Evolutionary conservation across 2,329 filamentous ascomycete genomes (phyloP), one percentile per base, ranked within the genome.

Genomic region (Blastomyces parvus): DNA sequence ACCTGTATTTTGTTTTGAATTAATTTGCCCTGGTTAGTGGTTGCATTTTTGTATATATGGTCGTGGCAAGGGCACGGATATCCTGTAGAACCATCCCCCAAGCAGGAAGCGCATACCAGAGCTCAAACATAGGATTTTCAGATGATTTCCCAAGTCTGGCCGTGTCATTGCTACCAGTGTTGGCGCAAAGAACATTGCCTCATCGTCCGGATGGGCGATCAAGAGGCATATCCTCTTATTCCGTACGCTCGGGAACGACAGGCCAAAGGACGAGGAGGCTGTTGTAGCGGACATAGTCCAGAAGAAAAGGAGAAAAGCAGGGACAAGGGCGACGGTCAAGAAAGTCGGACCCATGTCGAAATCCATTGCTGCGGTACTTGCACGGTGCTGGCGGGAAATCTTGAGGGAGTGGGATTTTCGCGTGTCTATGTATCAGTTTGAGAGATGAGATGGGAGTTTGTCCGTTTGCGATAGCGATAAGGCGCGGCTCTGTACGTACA

Each of bases 171-270:
- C 86, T 69, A 95, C 82, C 17, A 97, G 82, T 0, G 91, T 89
- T 0, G 94, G 94, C 66, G 91, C 86, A 78, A 99, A 99, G 82
- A 99, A 99, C 94, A 99, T 99, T 75, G 93, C 94, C 80, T 99
- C 94, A 72, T 99, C 94, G 77, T 99, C 94, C 0, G 94, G 94
- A 78, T 99, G 94, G 27, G 94, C 94, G 71, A 99, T 97, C 62
- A 99, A 82, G 62, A 99, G 84, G 74, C 90, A 89, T 72, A 99
- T 91, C 71, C 90, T 86, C 82, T 96, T 95, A 79, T 90, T 88
- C 69, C 81, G 82, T 66, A 97, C 80, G 55, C 79, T 83, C 3
- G 90, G 89, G 64, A 78, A 77, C 42, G 70, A 70, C 33, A 70
- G 69, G 9, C 73, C 72, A 63, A 77, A 74, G 13, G 74, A 73